A percentile compares a stretch with the other conserved stretches of the same genome.
Conservation (phyloP, 1,284 basidiomycete genomes). For the Boletus sp. region DNA sequence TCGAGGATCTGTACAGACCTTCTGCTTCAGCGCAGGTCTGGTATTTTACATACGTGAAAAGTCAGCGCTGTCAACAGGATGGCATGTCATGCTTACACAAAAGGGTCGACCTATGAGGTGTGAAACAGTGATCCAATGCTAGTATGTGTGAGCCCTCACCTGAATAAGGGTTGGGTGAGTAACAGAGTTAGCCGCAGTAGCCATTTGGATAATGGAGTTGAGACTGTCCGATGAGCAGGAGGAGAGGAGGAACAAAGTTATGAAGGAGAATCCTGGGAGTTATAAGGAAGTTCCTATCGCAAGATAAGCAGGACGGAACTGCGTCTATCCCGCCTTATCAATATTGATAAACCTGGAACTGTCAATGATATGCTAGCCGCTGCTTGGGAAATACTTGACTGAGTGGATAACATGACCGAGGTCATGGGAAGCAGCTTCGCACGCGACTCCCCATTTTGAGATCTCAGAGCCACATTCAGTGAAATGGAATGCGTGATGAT, state of each 20-base stretch:
- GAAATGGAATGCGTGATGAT: not conserved
- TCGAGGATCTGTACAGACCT: constrained; percentile 36
- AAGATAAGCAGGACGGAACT: not conserved
- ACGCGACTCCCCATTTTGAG: not conserved
- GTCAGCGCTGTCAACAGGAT: not conserved
- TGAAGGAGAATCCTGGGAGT: not conserved
- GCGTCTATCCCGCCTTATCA: not conserved
- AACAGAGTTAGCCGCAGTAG: constrained; percentile 54
- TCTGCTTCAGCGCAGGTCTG: constrained; percentile 58
- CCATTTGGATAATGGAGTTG: constrained; percentile 37
- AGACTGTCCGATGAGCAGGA: not conserved
- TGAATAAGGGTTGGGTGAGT: constrained; percentile 49
- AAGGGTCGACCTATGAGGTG: constrained; percentile 26
- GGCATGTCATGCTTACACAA: constrained; percentile 20
- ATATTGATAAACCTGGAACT: not conserved
- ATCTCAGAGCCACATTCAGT: not conserved
- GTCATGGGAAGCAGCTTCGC: not conserved
- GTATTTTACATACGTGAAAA: not conserved
- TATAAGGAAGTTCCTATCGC: not conserved
- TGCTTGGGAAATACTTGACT: not conserved
- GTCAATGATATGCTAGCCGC: not conserved
- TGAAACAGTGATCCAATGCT: not conserved
- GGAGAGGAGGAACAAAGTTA: not conserved
- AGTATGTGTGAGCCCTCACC: constrained; percentile 10
- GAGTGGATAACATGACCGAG: not conserved